phyloP scores from a whole-genome alignment of 805 yeast genomes.

The Maudiozyma turicensis region DNA sequence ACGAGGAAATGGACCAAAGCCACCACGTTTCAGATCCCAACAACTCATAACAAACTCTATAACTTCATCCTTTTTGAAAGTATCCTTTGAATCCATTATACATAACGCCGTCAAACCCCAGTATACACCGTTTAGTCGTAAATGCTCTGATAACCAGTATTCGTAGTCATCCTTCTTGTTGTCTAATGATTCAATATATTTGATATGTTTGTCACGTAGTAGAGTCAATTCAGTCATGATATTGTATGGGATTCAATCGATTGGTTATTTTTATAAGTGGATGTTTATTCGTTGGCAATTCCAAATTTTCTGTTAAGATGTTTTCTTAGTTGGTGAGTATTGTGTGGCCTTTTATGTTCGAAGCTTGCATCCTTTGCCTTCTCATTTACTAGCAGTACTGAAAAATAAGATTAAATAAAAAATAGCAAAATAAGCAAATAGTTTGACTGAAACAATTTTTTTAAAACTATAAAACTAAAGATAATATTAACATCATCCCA shows the following conservation, averaged over 20 bases:
- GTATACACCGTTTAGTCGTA: slow-evolving; percentile 82
- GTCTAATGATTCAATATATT: slow-evolving; percentile 47
- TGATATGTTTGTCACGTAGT: slow-evolving; percentile 43
- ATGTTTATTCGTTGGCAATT: no score
- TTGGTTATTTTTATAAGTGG: no score
- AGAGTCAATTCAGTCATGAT: not conserved
- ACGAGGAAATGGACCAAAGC: slow-evolving; percentile 80
- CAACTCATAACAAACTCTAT: slow-evolving; percentile 63
- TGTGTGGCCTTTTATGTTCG: no score
- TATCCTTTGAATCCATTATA: slow-evolving; percentile 44
- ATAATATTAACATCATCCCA: not conserved
- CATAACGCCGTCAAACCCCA: slow-evolving; percentile 86
- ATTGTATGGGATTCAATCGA: not conserved
- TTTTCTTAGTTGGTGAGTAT: no score
- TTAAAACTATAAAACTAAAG: not conserved
- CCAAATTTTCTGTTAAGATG: no score
- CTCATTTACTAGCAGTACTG: no score
- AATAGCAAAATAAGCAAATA: no score
- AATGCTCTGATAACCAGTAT: slow-evolving; percentile 85
- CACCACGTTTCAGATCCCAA: slow-evolving; percentile 50
- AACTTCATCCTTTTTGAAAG: slow-evolving; percentile 53
- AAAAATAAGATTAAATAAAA: no score
- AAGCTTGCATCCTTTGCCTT: no score
- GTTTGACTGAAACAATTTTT: no score
- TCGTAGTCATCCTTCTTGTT: slow-evolving; percentile 50